Conservation (phyloP, 192 early-diverging fungal species). For the Spinellus fusiger region DNA sequence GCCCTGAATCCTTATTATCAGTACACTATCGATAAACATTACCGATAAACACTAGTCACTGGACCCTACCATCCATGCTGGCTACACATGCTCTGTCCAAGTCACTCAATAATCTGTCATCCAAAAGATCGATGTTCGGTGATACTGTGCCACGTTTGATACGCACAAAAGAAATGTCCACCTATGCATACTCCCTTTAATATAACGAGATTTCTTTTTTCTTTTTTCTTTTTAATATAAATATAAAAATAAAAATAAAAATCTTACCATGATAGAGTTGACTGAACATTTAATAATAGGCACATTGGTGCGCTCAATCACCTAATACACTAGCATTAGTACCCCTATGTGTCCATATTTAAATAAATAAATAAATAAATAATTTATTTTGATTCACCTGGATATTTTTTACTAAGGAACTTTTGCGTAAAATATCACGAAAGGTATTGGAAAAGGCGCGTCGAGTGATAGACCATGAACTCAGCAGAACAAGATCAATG, state of each 20-base stretch:
- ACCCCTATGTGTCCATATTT: neutral
- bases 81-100: slow-evolving; percentile 10
- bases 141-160: neutral
- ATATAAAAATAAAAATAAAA: neutral
- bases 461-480: neutral
- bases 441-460: neutral
- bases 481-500: slow-evolving; percentile 10
- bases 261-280: slow-evolving; percentile 13
- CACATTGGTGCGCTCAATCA: slow-evolving; percentile 15
- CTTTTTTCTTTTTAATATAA: neutral
- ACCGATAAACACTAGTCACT: neutral
- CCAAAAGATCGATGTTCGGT: slow-evolving; percentile 17
- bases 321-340: neutral
- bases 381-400: neutral
- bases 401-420: neutral
- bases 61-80: slow-evolving; percentile 22
- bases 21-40: neutral
- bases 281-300: slow-evolving; percentile 27
- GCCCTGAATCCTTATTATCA: neutral
- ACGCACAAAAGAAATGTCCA: slow-evolving; percentile 30
- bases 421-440: neutral
- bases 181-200: neutral
- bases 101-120: slow-evolving; percentile 12
- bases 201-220: neutral
- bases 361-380: neutral